Percentiles rank a stretch among this genome's conserved stretches.
Evolutionary conservation across 352 stramenopile species (phyloP).

Genomic region (Pythium phragmiticola): DNA sequence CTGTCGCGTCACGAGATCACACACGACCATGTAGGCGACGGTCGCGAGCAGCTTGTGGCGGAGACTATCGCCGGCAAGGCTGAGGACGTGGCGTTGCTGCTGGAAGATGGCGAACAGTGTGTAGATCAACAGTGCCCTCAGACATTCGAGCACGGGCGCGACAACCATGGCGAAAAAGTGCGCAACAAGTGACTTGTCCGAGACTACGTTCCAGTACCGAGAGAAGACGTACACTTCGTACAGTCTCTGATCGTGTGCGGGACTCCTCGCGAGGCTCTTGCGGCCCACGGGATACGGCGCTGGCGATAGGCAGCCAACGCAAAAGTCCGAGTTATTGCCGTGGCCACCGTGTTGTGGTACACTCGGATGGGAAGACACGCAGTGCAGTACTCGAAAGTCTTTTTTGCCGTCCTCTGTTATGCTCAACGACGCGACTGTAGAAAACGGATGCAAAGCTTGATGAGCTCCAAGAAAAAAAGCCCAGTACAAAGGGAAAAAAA

Average conservation of each 20-base stretch:
- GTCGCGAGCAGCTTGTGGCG: conserved; percentile 41
- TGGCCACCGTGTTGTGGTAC: conserved; percentile 24
- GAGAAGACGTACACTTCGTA: conserved; percentile 80
- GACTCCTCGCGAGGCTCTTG: conserved; percentile 15
- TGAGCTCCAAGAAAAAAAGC: not conserved
- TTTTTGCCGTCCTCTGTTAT: conserved; percentile 59
- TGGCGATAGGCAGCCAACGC: conserved; percentile 61
- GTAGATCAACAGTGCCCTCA: conserved; percentile 69
- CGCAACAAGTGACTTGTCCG: conserved; percentile 63
- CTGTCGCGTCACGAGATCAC: conserved; percentile 56
- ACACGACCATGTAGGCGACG: conserved; percentile 53
- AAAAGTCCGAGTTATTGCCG: conserved; percentile 41
- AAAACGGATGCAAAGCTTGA: not conserved
- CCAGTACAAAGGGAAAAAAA: not conserved
- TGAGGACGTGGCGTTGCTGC: conserved; percentile 22
- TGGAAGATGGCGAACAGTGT: conserved; percentile 57
- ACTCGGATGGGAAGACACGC: conserved; percentile 48
- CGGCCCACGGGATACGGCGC: conserved; percentile 31
- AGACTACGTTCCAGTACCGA: conserved; percentile 81
- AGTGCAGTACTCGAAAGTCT: conserved; percentile 79
- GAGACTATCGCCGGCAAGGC: conserved; percentile 24
- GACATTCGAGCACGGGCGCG: conserved; percentile 61
- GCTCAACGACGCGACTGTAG: conserved; percentile 60
- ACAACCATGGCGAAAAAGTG: conserved; percentile 65
- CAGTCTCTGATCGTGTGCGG: conserved; percentile 20